Evolutionary conservation across 176 grass and related monocot genomes (phyloP), one percentile per base, ranked within the genome.

Genomic region (Oropetium thomaeum): DNA sequence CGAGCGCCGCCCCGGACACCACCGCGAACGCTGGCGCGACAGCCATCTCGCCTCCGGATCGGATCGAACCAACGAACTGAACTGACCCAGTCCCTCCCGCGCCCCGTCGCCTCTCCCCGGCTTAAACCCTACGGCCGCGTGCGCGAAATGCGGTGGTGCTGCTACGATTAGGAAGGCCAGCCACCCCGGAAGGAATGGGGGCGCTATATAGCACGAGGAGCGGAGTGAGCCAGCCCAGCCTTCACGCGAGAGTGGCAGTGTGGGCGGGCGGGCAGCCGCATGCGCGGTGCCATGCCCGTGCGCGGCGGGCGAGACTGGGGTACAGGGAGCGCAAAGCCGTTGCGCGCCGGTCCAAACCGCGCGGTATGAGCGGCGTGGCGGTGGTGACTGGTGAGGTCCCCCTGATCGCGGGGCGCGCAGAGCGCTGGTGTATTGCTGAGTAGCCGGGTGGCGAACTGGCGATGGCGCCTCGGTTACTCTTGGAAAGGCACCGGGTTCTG

Each of bases 1-100:
- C 74, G 5, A 92, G 67, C 15, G 79, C 79, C n/a, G 75, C 72
- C 40, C 70, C 82, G 10, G 79, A 89, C 11, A 89, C 71, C 32
- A 89, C 66, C 27, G 83, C 79, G 49, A 86, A 81, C 27, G 71
- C 69, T 62, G 71, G 73, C 49, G 83, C 64, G 40, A 74, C 57
- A 14, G 78, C 76, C 72, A 85, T 85, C 76, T 33, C 49, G 10
- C 17, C 58, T 1, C 47, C 65, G 30, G 25, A 77, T 71, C 73
- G 33, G 79, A 78, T 85, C 83, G 16, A 10, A 30, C 35, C 58
- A 62, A 63, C 63, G 10, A 42, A 71, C 70, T 37, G 59, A 30
- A 32, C 60, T 12, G 8, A 35, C 49, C 52, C 7, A 10, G 20
- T 7, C 49, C 41, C 23, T 17, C 19, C 48, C 6, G 44, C n/a